Base-by-base conservation (phyloP, 192 early-diverging fungal genomes). In the Funneliformis geosporum region DNA sequence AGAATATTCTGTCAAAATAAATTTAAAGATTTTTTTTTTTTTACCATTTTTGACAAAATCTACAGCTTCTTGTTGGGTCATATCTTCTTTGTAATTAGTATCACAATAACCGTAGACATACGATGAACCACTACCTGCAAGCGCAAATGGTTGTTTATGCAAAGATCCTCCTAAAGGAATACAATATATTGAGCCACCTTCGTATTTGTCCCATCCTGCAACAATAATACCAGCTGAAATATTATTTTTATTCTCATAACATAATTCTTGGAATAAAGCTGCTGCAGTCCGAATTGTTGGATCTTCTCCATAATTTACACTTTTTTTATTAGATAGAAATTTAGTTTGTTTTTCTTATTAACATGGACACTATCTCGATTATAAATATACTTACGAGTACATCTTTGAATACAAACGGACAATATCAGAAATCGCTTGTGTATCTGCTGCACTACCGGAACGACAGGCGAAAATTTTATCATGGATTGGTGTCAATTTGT, bases 21-120 rank as follows among this genome's bases (percentile, higher is more conserved):
- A 16, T 42, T 8, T 64, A 39, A n/a, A 42, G 10, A 4, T 18
- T 9, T 60, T 55, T 60, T 33, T 38, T 18, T 18, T 42, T 88
- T 74, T 86, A 96, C 95, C 89, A 84, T 96, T 97, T 88, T 96
- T 99, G 60, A 94, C 93, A 92, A 99, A 99, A 59, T 93, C 86
- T 61, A 98, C 86, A 71, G 92, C 91, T 83, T 99, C 94, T 33
- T 98, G 95, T 80, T 86, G 84, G 43, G 83, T 92, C 96, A 99
- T 97, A 71, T 86, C 86, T 8, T 93, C 91, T 40, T 86, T 88
- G 81, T 89, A 99, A 25, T 83, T 76, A 69, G 96, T 87, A 88
- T 99, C 98, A 83, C 97, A 99, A 84, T 95, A 99, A 66, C 98
- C 98, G 81, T 98, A 99, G 80, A 99, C 98, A 83, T 95, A 99